These are phyloP conservation scores for Paecilomyces fulvus DNA, from an alignment of 2,329 filamentous ascomycete genomes.

Conservation along the genomic window DNA sequence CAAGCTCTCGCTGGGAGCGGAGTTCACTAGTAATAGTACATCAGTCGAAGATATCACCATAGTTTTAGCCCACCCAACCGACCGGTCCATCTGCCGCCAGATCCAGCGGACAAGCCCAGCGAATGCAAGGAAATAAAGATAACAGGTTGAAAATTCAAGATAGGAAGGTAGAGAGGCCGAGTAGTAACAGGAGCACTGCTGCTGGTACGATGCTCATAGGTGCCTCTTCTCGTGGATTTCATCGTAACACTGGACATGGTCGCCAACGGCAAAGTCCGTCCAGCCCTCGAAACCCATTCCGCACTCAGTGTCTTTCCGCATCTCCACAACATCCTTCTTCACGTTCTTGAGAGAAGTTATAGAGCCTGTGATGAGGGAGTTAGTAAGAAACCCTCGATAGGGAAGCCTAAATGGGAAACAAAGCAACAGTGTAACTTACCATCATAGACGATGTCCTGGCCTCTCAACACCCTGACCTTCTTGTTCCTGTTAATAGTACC, in stretches of 20 bases:
- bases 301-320: constrained; percentile 89
- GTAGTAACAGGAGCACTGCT: not conserved
- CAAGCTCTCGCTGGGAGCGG: not conserved
- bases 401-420: not conserved
- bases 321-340: constrained; percentile 84
- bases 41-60: not conserved
- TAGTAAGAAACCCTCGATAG: constrained; percentile 2
- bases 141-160: not conserved
- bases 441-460: constrained; percentile 65
- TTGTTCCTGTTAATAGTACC: constrained; percentile 58
- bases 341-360: constrained; percentile 78
- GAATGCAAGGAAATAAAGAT: not conserved
- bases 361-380: constrained; percentile 47
- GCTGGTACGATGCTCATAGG: constrained; percentile 17
- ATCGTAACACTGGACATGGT: constrained; percentile 82
- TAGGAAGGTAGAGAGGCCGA: not conserved
- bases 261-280: constrained; percentile 68
- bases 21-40: not conserved
- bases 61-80: not conserved
- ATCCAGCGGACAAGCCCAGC: not conserved
- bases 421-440: constrained; percentile 50
- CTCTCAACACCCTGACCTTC: constrained; percentile 63
- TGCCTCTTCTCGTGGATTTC: constrained; percentile 63
- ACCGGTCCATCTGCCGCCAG: not conserved
- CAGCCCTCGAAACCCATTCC: constrained; percentile 78